Base-by-base conservation (phyloP, 1,284 basidiomycete species). In the Pascua sp. region DNA sequence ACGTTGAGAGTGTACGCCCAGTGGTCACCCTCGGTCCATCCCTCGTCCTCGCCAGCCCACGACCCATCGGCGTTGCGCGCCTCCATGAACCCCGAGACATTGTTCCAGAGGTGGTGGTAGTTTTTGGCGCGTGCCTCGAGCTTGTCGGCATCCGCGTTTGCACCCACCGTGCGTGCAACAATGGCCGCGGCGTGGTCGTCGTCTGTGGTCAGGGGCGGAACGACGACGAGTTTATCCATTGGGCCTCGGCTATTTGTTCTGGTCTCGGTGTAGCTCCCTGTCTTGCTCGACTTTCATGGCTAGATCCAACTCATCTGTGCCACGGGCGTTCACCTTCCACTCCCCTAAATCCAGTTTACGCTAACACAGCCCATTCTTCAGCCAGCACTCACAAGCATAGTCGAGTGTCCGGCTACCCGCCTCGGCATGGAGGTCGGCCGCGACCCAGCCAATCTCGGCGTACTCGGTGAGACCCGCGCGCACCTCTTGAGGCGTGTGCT, bases 21-120 rank as follows among this genome's bases (percentile, higher is more conserved):
- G 76, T 87, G 86, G 71, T 91, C 89, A 41, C 87, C 89, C 77
- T 89, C 89, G 8, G 86, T 90, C 89, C 86, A 90, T 0, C 86
- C 89, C 13, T 74, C 81, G 54, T 84, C 81, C 36, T 80, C 79
- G 13, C 89, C 87, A 1, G 88, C 89, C 84, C 85, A 90, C 4
- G 80, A 75, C 0, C 89, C 89, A 65, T 83, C 81, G 13, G 81
- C 80, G 57, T 86, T 85, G 42, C 85, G 80, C 5, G 88, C 88
- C 67, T 90, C 88, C 86, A 91, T 90, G 66, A 91, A 90, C 1
- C 86, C 86, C 0, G 87, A 88, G 0, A 75, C 79, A 12, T 79
- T 67, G 67, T 91, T 91, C 78, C 83, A 91, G n/a, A 91, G 77
- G 1, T 81, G 81, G 0, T 82, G 81, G 24, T 82, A 82, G 7